Evolutionary conservation across 495 filamentous ascomycete species (phyloP), one percentile per base, ranked within the genome.

Genomic region (Chaetomium fimeti): DNA sequence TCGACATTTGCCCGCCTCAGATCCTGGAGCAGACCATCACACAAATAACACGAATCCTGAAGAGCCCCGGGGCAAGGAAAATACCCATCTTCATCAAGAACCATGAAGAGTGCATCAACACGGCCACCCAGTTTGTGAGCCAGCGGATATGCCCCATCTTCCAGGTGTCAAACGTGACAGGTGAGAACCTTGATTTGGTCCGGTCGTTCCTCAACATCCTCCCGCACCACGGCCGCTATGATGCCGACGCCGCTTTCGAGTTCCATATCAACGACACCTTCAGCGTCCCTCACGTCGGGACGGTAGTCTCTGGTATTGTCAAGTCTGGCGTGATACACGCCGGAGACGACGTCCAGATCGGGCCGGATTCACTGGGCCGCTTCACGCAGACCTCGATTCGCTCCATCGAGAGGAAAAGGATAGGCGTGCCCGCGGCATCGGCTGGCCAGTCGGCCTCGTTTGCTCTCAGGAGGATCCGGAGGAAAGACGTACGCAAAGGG

Each of bases 241-340:
- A 98, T 70, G 80, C 88, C 7, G 85, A 91, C 45, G 92, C 89
- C 0, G 86, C 93, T 0, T 97, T 98, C 74, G 94, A 98, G 71
- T 97, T 97, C 69, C 87, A 96, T 63, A 84, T 98, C 72, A 98
- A 98, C 72, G 94, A 98, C 76, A 97, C 91, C 9, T 98, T 98
- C 80, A 97, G 92, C n/a, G 94, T 98, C 11, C 94, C 94, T 6
- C 96, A 97, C 71, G 92, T 96, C 11, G 94, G 94, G 25, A 98
- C 94, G 0, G 94, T 98, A 2, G 92, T 98, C 11, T 92, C 91
- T 32, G 94, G 94, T 0, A 92, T 98, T 47, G 89, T 97, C 60
- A 97, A 96, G 73, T 85, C 83, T 11, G 90, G 87, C 15, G 88
- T 96, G 28, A 87, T 98, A 32, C 94, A 98, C 74, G 84, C 91